Base-by-base conservation (phyloP, 495 filamentous ascomycete species). In the Aspergillus conjunctus region DNA sequence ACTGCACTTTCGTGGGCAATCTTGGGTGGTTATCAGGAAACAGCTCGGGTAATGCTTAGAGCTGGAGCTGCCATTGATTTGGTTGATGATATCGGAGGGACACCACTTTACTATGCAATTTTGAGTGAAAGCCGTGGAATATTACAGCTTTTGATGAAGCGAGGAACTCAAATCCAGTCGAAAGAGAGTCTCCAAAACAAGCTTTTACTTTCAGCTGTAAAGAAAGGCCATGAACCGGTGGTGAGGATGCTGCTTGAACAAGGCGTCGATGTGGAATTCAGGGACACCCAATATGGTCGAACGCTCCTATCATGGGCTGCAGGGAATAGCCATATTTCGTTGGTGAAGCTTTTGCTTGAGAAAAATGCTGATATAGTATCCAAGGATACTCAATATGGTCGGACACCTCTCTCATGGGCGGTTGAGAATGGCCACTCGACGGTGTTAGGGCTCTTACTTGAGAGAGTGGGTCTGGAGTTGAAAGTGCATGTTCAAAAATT, bases 221-320 rank as follows among this genome's bases (percentile, higher is more conserved):
- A 45, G 43, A 18, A 45, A 18, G 43, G 43, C 14, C 43, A 45
- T 45, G 43, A 45, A 4, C 43, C 43, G 2, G 43, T 53, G 33
- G 67, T 62, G 11, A 59, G 55, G 44, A 39, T 56, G 48, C 64
- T 69, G 20, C 56, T 71, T 17, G 60, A 61, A 8, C 43, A 32
- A 11, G 53, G 56, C 20, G 60, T 62, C 46, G 62, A 71, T n/a
- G 22, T 64, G 7, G 56, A 72, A 30, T 60, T 56, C 14, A 60
- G 52, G 49, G 64, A 74, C 61, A 56, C 14, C 17, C 11, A 46
- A 10, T 51, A 41, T 10, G 62, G 60, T 26, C 58, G 58, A 51
- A 59, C 66, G 14, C 56, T 71, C 12, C 55, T 71, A 26, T 66
- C 46, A 22, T 68, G 53, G 54, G 70, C 64, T 45, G 69, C 63